Conservation (phyloP, 768 basidiomycete genomes). For the Cystofilobasidium bisporidii region DNA sequence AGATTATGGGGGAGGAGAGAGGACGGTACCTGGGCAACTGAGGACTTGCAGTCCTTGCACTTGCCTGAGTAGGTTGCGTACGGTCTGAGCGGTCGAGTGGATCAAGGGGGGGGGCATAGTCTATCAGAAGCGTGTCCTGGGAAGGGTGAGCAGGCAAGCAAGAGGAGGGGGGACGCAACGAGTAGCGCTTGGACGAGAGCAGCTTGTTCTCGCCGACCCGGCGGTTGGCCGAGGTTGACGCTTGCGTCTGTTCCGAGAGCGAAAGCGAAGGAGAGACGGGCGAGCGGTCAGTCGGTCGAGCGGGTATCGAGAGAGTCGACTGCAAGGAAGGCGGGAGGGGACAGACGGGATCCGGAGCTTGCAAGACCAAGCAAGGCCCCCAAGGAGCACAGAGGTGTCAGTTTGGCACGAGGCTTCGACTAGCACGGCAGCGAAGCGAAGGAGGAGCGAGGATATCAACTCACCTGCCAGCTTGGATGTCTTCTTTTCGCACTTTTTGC, state of each 20-base stretch:
- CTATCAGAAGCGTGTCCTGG: too few species aligned
- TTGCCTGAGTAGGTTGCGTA: conserved; percentile 35
- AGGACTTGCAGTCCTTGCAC: conserved; percentile 39
- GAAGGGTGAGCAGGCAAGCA: too few species aligned
- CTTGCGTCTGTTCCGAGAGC: conserved; percentile 26
- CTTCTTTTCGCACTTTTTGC: conserved; percentile 41
- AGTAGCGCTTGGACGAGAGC: conserved; percentile 34
- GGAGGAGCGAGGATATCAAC: not conserved
- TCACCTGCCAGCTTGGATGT: conserved; percentile 9
- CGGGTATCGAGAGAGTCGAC: too few species aligned
- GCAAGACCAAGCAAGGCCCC: too few species aligned
- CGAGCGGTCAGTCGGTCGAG: not conserved
- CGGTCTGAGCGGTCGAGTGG: too few species aligned
- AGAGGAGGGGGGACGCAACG: too few species aligned
- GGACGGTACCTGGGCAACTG: conserved; percentile 28
- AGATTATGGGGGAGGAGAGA: too few species aligned
- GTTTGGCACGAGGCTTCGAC: not conserved
- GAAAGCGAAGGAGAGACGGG: not conserved
- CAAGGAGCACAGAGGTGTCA: not conserved
- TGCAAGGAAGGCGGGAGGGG: conserved; percentile 8
- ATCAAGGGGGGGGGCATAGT: too few species aligned
- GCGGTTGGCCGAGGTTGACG: conserved; percentile 36
- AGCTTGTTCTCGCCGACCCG: conserved; percentile 42
- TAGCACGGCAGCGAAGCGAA: conserved; percentile 21
- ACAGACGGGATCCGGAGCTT: conserved; percentile 38